Evolutionary conservation across 164 flowering plant species (phyloP).

Genomic region (Vitis amurensis): DNA sequence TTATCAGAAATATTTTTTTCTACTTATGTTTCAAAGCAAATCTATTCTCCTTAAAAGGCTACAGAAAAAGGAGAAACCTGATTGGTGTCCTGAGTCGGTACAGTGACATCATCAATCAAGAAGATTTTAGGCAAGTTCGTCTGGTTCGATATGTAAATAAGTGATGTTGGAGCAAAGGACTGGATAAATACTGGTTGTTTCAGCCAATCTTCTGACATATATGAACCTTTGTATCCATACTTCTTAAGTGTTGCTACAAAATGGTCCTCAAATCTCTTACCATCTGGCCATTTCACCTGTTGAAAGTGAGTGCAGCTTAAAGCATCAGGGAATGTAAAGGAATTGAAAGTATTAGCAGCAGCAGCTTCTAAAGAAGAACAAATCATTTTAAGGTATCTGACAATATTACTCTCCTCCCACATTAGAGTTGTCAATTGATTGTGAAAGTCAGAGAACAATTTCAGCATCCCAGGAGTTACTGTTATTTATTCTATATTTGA

Average conservation of each 20-base stretch:
- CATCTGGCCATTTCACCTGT: constrained; percentile 92
- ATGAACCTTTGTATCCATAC: constrained; percentile 86
- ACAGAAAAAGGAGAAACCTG: constrained; percentile 52
- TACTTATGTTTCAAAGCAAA: too few relatives aligned
- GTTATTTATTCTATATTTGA: too few relatives aligned
- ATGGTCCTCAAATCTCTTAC: constrained; percentile 85
- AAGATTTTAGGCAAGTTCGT: constrained; percentile 86
- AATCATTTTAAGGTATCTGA: background rate
- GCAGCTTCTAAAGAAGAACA: background rate
- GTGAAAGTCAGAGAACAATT: too few relatives aligned
- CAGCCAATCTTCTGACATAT: constrained; percentile 87
- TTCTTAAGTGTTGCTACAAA: constrained; percentile 81
- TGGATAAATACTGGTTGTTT: constrained; percentile 89
- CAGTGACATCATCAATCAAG: constrained; percentile 70
- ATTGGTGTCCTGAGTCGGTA: constrained; percentile 84
- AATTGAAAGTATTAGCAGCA: background rate
- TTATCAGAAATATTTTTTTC: too few relatives aligned
- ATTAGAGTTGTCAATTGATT: too few relatives aligned
- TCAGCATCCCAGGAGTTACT: too few relatives aligned
- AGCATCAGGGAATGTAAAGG: background rate
- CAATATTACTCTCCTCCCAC: background rate
- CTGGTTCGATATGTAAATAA: constrained; percentile 63
- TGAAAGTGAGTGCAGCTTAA: constrained; percentile 3
- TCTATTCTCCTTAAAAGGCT: too few relatives aligned
- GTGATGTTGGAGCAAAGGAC: constrained; percentile 95